Conservation (phyloP, 345 rosid species). For the Melaleuca quinquenervia region DNA sequence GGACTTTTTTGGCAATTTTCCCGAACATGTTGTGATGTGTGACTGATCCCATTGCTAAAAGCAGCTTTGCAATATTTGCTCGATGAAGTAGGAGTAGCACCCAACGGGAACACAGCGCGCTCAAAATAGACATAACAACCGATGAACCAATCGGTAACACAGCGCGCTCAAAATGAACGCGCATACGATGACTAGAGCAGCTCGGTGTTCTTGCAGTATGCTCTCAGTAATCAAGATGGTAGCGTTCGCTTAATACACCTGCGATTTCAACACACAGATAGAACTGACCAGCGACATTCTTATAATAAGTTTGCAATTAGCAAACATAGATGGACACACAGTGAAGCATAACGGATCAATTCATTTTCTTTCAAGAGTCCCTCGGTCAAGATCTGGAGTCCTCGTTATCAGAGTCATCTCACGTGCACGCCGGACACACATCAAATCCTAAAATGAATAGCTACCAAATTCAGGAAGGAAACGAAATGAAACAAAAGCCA, state of each 20-base stretch:
- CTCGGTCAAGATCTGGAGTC: not conserved
- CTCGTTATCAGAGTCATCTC: not conserved
- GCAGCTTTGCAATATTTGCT: not conserved
- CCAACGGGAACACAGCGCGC: too few relatives aligned
- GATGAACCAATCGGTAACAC: not conserved
- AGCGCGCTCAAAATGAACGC: not conserved
- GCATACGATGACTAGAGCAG: not conserved
- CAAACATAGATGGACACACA: not conserved
- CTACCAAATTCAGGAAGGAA: too few relatives aligned
- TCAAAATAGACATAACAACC: too few relatives aligned
- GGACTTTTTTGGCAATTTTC: too few relatives aligned
- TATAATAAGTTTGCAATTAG: not conserved
- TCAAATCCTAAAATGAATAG: too few relatives aligned
- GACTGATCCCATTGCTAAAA: not conserved
- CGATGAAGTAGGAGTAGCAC: not conserved
- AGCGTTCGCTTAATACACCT: not conserved
- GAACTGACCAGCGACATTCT: not conserved
- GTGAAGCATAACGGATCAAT: not conserved
- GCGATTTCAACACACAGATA: not conserved
- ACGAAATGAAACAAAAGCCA: not conserved
- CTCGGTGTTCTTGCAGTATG: accelerated
- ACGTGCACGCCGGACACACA: not conserved
- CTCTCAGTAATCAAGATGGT: not conserved
- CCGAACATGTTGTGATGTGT: not conserved
- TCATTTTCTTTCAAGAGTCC: not conserved